Base-by-base conservation (phyloP, 768 basidiomycete genomes). In the Panellus pusillus region DNA sequence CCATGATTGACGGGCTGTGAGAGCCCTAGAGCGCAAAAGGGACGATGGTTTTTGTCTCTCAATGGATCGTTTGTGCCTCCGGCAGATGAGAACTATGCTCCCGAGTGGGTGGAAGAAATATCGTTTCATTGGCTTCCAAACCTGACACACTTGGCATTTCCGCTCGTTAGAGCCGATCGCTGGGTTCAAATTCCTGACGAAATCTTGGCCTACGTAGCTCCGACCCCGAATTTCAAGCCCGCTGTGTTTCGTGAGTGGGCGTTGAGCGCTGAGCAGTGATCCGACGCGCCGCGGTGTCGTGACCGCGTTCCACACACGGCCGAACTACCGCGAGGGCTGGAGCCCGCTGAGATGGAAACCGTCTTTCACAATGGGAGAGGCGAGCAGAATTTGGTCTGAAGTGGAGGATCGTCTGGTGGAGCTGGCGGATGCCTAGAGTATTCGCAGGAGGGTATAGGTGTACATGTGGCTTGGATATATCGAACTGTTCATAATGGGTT, bases 101-200 rank as follows among this genome's bases (percentile, higher is more conserved):
- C 65, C 9, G 9, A 40, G n/a, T 70, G 69, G 64, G 55, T 70
- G 4, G 31, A 50, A 28, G 51, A 43, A 6, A 59, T 75, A 20
- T 74, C 74, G 1, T 72, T 74, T 42, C 44, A 61, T 5, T 50
- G 55, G 15, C 67, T 75, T 64, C 61, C 57, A 4, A 67, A 53
- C 45, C 67, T 76, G 38, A 70, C 61, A 1, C 65, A 72, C 51
- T 66, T 75, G 53, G 69, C 70, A 11, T 70, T 68, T 60, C 56
- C 66, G 6, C 60, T 71, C n/a, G 42, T 55, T 35, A 31, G 38
- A 47, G 48, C 39, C 4, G 20, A 28, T n/a, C 6, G 11, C 31
- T 39, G 37, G 19, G 47, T 48, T n/a, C n/a, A n/a, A n/a, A n/a
- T n/a, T n/a, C 51, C 59, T 9, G 48, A 35, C 2, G 41, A 47